phyloP scores from a whole-genome alignment of 148 eudicot species.

The Agrostemma githago region DNA sequence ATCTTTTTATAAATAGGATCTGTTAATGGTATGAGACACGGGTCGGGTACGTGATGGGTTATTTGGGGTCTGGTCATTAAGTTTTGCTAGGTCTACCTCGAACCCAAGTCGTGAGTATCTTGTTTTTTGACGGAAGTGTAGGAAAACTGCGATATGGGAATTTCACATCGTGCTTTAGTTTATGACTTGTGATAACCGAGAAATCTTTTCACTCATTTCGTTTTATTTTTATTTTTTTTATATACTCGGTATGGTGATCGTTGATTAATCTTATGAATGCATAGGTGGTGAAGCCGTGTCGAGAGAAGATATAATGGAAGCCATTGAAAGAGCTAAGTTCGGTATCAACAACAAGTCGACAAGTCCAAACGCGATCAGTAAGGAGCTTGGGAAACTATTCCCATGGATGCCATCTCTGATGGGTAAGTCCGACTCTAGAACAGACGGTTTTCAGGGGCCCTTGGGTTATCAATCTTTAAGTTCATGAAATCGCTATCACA shows the following conservation, averaged over 20 bases:
- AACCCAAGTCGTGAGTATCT: not conserved
- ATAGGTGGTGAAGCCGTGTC: constrained; percentile 72
- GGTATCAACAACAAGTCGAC: constrained; percentile 59
- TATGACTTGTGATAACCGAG: no score
- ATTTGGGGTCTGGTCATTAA: no score
- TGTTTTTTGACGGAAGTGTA: no score
- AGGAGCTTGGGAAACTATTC: constrained; percentile 73
- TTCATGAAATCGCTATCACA: constrained; percentile 26
- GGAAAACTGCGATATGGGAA: no score
- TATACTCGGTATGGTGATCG: not conserved
- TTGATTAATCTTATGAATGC: not conserved
- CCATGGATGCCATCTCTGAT: constrained; percentile 88
- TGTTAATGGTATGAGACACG: no score
- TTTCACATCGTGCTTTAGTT: no score
- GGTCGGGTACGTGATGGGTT: no score
- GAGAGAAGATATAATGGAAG: constrained; percentile 94
- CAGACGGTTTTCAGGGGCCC: constrained; percentile 45
- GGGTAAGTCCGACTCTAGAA: constrained; percentile 32
- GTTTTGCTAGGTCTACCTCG: no score
- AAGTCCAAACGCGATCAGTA: constrained; percentile 37
- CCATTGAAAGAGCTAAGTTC: constrained; percentile 84
- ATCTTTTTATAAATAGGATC: no score
- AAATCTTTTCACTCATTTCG: not conserved
- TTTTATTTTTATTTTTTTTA: not conserved
- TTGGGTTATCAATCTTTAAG: constrained; percentile 85